Evolutionary conservation across 2,329 filamentous ascomycete species (phyloP), one percentile per base, ranked within the genome.

Genomic region (Tolypocladium pustulatum): DNA sequence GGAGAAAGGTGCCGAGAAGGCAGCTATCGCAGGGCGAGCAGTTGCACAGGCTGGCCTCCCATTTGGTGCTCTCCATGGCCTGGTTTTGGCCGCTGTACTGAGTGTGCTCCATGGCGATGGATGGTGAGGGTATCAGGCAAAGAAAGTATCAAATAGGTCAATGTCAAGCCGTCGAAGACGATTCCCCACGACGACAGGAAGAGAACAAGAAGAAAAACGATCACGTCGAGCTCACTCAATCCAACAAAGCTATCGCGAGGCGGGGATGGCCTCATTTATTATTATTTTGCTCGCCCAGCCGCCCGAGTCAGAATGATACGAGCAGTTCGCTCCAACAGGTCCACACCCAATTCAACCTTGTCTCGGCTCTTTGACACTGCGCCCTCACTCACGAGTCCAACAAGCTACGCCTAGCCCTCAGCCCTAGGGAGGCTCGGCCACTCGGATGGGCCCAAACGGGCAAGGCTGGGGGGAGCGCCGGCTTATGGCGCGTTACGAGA

Each of bases 21-120:
- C 75, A 78, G 55, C 65, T 70, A 32, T 66, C 68, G 63, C 71
- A 71, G 22, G 75, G 76, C 22, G 67, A 68, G 69, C 77, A 79
- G 65, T 71, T 64, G 65, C 70, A 73, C 55, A 79, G 68, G 61
- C 65, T 64, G 60, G 64, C 67, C 60, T 72, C 62, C 76, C 75
- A 78, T 59, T 73, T 66, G 55, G 71, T 67, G 59, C 49, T 53
- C 30, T 36, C 30, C 49, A 34, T 17, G 30, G 8, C 9, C 49
- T 22, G 49, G 49, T 22, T 22, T 30, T 53, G 49, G 20, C 37
- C 10, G 37, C 37, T 13, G 37, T 41, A 10, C 30, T 52, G 49
- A 13, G 27, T n/a, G 30, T 53, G 9, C 49, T 36, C 30, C 49
- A 53, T 53, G 49, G 5, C 4, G 49, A 22, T 36, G 49, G 30